Evolutionary conservation across 2,329 filamentous ascomycete genomes (phyloP), one percentile per base, ranked within the genome.

Genomic region (Trichoderma atrobrunneum): DNA sequence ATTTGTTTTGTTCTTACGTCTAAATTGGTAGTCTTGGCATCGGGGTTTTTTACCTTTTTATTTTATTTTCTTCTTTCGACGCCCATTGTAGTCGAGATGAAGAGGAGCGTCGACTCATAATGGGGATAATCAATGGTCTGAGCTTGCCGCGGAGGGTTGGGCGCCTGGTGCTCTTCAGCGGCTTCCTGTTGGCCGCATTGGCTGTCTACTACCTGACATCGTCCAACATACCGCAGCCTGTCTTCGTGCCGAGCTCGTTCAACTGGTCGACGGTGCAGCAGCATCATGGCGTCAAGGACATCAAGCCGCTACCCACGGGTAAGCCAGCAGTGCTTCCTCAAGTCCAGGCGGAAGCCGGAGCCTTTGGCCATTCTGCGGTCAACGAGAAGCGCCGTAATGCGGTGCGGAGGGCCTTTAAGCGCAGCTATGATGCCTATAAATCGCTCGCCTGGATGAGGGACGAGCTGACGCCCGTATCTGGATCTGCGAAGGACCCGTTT

Each of bases 381-480:
- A 63, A 61, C 48, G 79, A 81, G 51, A 72, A 51, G 79, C 60
- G 84, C 83, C 28, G 78, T 77, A 28, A 71, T 51, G 80, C 84
- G 0, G 84, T 87, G 2, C 82, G 82, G 5, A 73, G 75, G 5
- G 81, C 80, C 3, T 87, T 87, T 28, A 72, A 80, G 32, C 82
- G 82, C 71, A 82, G 82, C 73, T 87, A 87, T 84, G 78, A 82
- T 14, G 83, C 85, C 36, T 90, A 90, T 78, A 86, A 83, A 73
- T 78, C 82, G 61, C 77, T 84, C 67, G 87, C 87, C 3, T 89
- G 87, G 87, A 77, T 85, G 73, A 81, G 82, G 32, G 87, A 89
- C 73, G 87, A 89, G 78, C 78, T 89, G 18, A 78, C 79, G 66
- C 87, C 87, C 7, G 78, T 89, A 4, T 82, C 83, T 24, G 86